phyloP scores from a whole-genome alignment of 164 flowering plant species.

The Saururus chinensis region DNA sequence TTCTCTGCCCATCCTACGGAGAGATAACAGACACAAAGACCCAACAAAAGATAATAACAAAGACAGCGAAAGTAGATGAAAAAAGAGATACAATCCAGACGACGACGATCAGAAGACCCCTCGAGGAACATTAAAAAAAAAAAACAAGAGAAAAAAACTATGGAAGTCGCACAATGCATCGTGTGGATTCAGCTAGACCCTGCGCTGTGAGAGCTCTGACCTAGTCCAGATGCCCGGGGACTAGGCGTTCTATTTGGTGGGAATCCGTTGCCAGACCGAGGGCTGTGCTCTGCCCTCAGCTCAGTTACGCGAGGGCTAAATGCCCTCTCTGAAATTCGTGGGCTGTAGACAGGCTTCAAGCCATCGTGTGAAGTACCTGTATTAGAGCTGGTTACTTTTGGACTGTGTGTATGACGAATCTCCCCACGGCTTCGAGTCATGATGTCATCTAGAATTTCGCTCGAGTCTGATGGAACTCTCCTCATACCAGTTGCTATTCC shows the following conservation, averaged over 20 bases:
- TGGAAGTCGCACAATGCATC: too few species aligned
- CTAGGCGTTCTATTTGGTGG: conserved; percentile 37
- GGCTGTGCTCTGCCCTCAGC: conserved; percentile 29
- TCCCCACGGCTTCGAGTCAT: conserved; percentile 91
- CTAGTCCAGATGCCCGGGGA: conserved; percentile 50
- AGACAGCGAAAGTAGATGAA: not conserved
- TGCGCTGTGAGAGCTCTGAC: conserved; percentile 25
- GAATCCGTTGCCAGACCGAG: conserved; percentile 21
- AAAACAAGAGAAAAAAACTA: conserved; percentile 5
- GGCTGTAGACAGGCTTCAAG: conserved; percentile 37
- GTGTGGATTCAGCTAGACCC: conserved; percentile 16
- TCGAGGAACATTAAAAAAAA: conserved; percentile 26
- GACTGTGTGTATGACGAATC: conserved; percentile 58
- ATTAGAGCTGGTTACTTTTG: conserved; percentile 63
- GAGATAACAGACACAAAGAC: not conserved
- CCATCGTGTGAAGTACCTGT: conserved; percentile 30
- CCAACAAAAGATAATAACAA: not conserved
- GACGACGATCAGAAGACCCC: conserved; percentile 26
- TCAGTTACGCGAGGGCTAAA: conserved; percentile 41
- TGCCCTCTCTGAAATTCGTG: conserved; percentile 26
- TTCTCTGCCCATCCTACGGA: conserved; percentile 13
- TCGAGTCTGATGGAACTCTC: conserved; percentile 29
- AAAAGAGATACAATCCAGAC: not conserved
- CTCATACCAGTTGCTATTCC: conserved; percentile 15
- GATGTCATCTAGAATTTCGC: conserved; percentile 70